Base-by-base conservation (phyloP, 2,329 filamentous ascomycete species). In the Ceratocystis colombiana region DNA sequence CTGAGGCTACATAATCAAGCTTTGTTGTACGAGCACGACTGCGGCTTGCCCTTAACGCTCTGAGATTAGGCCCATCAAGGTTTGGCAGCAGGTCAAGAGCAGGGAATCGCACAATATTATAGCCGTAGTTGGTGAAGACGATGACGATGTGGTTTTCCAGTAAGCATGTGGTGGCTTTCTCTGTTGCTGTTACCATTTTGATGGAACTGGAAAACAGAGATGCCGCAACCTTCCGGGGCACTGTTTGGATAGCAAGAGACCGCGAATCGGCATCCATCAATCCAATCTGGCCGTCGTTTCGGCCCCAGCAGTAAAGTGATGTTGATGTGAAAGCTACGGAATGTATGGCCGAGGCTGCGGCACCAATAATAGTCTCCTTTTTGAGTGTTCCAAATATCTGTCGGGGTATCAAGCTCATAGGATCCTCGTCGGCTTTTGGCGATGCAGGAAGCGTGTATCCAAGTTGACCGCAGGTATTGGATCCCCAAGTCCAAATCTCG, bases 401-500 rank as follows among this genome's bases (percentile, higher is more conserved):
- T 20, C 90, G 85, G 0, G 94, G 94, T 0, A 84, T 82, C 3
- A 84, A 81, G 71, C 91, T 93, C 70, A 94, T 87, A 0, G 92
- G 88, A 68, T 94, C 89, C 71, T 96, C 89, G 64, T 96, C 90
- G 64, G 84, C 83, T 70, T 84, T 81, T 7, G 79, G 75, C 1
- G 86, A 82, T 17, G 80, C 75, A 7, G 91, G 90, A 17, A 96
- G 78, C 20, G 82, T 78, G 73, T 96, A 97, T 4, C 94, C 94
- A 15, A 99, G 80, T 73, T 97, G 93, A 1, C 88, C 90, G 73
- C 84, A 87, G 6, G 82, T 85, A 71, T 96, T 97, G 70, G 88
- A 89, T 6, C 94, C 94, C 94, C 94, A 99, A 1, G 90, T 94
- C 79, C 90, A 96, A 5, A 96, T 84, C 70, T 95, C 90, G n/a